Percentiles rank a stretch among this genome's conserved stretches.
phyloP scores from a whole-genome alignment of 75 land plant genomes.

The Chamaecyparis obtusa region DNA sequence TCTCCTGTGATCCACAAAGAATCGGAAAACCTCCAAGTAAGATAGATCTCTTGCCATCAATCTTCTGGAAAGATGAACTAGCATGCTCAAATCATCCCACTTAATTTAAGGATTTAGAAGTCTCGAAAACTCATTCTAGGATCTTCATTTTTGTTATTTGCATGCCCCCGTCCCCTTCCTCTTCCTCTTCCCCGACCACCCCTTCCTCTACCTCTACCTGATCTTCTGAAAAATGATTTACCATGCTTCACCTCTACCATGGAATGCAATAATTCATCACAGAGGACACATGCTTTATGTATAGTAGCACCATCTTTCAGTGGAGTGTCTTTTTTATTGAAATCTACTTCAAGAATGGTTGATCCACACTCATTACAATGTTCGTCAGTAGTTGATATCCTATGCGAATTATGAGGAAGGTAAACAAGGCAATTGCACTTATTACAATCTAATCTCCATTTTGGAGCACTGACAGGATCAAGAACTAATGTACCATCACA shows the following conservation, averaged over 20 bases:
- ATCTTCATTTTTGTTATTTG: constrained; percentile 55
- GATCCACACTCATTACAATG: constrained; percentile 85
- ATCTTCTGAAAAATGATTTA: constrained; percentile 59
- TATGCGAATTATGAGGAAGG: constrained; percentile 86
- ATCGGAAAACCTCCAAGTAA: background rate
- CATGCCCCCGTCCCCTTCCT: constrained; percentile 46
- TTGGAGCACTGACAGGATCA: constrained; percentile 95
- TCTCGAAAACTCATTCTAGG: constrained; percentile 96
- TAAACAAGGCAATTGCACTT: constrained; percentile 89
- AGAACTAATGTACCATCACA: constrained; percentile 88
- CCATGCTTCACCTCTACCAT: constrained; percentile 93
- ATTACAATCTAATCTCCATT: constrained; percentile 95
- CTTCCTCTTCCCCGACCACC: constrained; percentile 53
- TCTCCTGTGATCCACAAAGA: background rate
- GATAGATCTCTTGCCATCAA: background rate
- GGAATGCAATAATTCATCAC: constrained; percentile 87
- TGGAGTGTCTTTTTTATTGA: constrained; percentile 92
- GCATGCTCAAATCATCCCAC: background rate
- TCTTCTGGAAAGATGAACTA: background rate
- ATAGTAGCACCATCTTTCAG: constrained; percentile 77
- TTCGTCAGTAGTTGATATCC: constrained; percentile 65
- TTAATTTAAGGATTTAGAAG: constrained; percentile 34
- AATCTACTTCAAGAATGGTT: constrained; percentile 84
- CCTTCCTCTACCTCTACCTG: constrained; percentile 62
- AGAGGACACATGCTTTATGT: constrained; percentile 77